Conservation (phyloP, 257 asterid species). For the Ligustrum vulgare region DNA sequence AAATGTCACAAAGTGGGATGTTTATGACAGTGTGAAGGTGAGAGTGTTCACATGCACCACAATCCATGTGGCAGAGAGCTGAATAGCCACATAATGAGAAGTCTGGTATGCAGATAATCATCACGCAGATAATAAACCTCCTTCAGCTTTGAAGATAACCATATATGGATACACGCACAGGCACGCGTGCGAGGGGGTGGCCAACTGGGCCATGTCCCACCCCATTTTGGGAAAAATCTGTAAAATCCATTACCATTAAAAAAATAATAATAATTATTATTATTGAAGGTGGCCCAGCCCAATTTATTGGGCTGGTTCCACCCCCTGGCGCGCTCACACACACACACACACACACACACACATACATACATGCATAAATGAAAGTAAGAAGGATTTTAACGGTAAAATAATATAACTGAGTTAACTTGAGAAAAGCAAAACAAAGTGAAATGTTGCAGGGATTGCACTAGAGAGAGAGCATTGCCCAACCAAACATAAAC, state of each 20-base stretch:
- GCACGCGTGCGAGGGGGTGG: too few relatives aligned
- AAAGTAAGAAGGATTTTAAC: background rate
- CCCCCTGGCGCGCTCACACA: background rate
- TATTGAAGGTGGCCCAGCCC: too few relatives aligned
- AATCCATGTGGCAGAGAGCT: slow-evolving; percentile 14
- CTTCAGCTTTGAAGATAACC: background rate
- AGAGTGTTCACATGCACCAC: slow-evolving; percentile 13
- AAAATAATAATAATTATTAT: too few relatives aligned
- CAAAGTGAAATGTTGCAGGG: background rate
- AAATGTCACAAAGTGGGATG: background rate
- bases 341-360: background rate
- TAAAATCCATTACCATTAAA: too few relatives aligned
- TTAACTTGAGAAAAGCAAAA: background rate
- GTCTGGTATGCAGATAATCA: background rate
- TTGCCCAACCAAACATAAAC: slow-evolving; percentile 1
- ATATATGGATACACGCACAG: background rate
- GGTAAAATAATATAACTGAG: background rate
- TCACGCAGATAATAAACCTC: background rate
- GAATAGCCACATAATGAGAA: background rate
- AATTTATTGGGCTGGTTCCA: too few relatives aligned
- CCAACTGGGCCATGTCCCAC: too few relatives aligned
- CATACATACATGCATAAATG: background rate
- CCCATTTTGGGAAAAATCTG: too few relatives aligned
- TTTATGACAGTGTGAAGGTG: background rate
- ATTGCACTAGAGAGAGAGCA: slow-evolving; percentile 1